Conservation (phyloP, 371 early-diverging fungal genomes). For the Saksenaea oblongispora region DNA sequence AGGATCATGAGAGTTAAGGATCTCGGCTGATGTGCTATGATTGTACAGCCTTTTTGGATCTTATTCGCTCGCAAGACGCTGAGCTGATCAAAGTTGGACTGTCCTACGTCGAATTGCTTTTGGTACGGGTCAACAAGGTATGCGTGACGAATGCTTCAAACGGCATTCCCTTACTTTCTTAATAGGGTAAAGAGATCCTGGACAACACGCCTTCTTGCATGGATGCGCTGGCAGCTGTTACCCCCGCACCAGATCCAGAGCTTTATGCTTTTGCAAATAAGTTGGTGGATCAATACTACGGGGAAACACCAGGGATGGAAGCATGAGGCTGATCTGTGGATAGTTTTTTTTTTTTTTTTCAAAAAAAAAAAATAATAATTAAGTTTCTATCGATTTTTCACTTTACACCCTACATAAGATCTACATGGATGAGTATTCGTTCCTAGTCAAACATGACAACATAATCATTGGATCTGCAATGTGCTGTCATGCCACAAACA, state of each 20-base stretch:
- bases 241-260: constrained; percentile 25
- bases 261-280: constrained; percentile 24
- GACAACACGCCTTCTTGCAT: constrained; percentile 21
- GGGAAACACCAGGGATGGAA: constrained; percentile 14
- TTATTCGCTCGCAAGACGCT: constrained; percentile 51
- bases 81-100: constrained; percentile 50
- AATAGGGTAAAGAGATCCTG: constrained; percentile 20
- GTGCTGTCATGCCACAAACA: no score
- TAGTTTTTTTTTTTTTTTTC: background rate
- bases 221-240: constrained; percentile 22
- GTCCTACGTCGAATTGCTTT: constrained; percentile 46
- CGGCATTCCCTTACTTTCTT: background rate
- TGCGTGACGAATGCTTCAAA: background rate
- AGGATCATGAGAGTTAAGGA: background rate
- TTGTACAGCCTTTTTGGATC: constrained; percentile 40
- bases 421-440: no score
- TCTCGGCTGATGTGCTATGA: background rate
- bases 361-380: no score
- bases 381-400: no score
- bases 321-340: background rate
- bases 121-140: constrained; percentile 33
- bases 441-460: no score
- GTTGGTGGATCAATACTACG: constrained; percentile 24
- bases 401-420: no score
- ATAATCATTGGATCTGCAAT: no score